Conservation (phyloP, 2,329 filamentous ascomycete species). For the Trichoderma sp. region DNA sequence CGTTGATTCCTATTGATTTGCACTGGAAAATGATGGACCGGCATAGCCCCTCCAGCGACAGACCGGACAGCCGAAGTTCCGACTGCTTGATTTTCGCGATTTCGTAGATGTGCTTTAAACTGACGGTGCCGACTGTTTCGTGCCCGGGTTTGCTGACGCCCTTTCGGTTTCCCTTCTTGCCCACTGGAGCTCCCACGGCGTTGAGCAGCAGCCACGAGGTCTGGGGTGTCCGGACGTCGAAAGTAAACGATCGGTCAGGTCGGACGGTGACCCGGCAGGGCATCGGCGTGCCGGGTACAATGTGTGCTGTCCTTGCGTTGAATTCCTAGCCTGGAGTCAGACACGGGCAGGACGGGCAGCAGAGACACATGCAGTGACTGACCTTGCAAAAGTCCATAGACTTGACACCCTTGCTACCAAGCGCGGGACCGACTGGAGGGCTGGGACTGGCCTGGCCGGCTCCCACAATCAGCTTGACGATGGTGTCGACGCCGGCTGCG, state of each 20-base stretch:
- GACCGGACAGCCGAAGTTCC: slow-evolving; percentile 72
- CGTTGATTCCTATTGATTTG: slow-evolving; percentile 72
- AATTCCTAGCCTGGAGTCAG: slow-evolving; percentile 69
- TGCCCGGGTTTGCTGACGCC: slow-evolving; percentile 75
- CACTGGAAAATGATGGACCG: slow-evolving; percentile 74
- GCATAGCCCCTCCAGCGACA: slow-evolving; percentile 71
- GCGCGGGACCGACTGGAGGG: slow-evolving; percentile 91
- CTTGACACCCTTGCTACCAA: slow-evolving; percentile 97
- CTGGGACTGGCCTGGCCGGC: slow-evolving; percentile 93
- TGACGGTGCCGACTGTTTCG: slow-evolving; percentile 81
- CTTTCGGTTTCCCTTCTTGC: slow-evolving; percentile 75
- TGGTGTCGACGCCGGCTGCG: slow-evolving; percentile 59
- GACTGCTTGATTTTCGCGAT: slow-evolving; percentile 95
- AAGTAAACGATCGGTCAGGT: slow-evolving; percentile 88
- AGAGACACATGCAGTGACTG: slow-evolving; percentile 28
- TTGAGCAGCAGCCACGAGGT: slow-evolving; percentile 87
- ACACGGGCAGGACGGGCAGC: background rate
- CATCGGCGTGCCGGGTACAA: slow-evolving; percentile 79
- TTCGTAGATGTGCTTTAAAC: slow-evolving; percentile 94
- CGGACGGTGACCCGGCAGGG: slow-evolving; percentile 90
- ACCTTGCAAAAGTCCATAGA: slow-evolving; percentile 99
- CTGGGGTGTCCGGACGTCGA: slow-evolving; percentile 91
- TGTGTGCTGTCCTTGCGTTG: slow-evolving; percentile 89
- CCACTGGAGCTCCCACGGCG: slow-evolving; percentile 72
- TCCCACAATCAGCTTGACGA: slow-evolving; percentile 97